Conservation (phyloP, 2,329 filamentous ascomycete genomes). For the Claviceps sp. region DNA sequence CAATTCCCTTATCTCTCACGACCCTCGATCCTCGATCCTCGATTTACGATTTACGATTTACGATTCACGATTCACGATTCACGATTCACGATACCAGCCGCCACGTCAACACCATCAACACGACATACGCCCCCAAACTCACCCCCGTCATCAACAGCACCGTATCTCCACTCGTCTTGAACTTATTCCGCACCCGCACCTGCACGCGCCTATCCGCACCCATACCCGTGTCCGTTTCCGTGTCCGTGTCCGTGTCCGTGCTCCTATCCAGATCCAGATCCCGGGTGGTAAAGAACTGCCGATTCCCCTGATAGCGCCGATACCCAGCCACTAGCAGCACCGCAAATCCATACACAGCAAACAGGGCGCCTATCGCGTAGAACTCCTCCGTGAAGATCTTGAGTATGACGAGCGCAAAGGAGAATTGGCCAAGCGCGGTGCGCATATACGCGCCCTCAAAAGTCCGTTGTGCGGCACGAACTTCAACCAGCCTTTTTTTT, state of each 20-base stretch:
- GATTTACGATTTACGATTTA: slow-evolving; percentile 9
- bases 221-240: background rate
- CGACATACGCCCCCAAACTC: slow-evolving; percentile 44
- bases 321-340: slow-evolving; percentile 75
- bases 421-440: slow-evolving; percentile 88
- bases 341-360: slow-evolving; percentile 79
- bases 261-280: background rate
- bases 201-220: background rate
- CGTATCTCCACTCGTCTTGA: slow-evolving; percentile 51
- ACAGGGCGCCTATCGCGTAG: slow-evolving; percentile 91
- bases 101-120: slow-evolving; percentile 42
- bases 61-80: background rate
- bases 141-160: slow-evolving; percentile 43
- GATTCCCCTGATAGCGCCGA: slow-evolving; percentile 79
- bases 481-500: slow-evolving; percentile 59
- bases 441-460: slow-evolving; percentile 96
- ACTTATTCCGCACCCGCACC: slow-evolving; percentile 29
- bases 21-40: background rate
- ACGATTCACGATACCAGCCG: slow-evolving; percentile 19
- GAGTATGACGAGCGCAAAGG: slow-evolving; percentile 75
- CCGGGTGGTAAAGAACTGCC: slow-evolving; percentile 66
- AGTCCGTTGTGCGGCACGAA: slow-evolving; percentile 86
- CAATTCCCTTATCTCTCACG: too few species aligned
- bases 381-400: slow-evolving; percentile 97
- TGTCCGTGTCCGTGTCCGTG: background rate